phyloP scores from a whole-genome alignment of 192 early-diverging fungal species.

The Geosiphon pyriformis region DNA sequence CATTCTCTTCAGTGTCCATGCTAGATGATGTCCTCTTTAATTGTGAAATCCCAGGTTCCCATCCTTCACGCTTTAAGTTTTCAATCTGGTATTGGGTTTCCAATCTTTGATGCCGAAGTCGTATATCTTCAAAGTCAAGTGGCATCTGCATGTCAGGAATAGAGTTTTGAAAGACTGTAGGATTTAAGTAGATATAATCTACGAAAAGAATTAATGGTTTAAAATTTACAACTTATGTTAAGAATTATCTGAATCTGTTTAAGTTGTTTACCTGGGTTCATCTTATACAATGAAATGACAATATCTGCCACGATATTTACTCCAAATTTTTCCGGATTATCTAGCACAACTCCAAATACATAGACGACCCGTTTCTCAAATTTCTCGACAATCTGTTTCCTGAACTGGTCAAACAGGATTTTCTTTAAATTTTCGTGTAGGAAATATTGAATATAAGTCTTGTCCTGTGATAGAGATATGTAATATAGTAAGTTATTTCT shows the following conservation, averaged over 20 bases:
- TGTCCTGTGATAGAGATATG: slow-evolving; percentile 8
- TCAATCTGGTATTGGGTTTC: slow-evolving; percentile 22
- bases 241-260: background rate
- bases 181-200: slow-evolving; percentile 25
- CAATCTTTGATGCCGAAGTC: slow-evolving; percentile 1
- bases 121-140: slow-evolving; percentile 5
- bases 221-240: background rate
- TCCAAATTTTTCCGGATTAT: slow-evolving; percentile 2
- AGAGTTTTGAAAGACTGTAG: slow-evolving; percentile 20
- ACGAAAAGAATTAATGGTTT: background rate
- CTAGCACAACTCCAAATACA: slow-evolving; percentile 7
- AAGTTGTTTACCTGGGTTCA: slow-evolving; percentile 13
- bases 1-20: background rate
- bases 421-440: slow-evolving; percentile 10
- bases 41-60: slow-evolving; percentile 14
- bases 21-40: slow-evolving; percentile 5
- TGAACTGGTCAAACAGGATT: slow-evolving; percentile 3
- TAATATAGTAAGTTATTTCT: background rate
- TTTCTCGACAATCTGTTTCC: background rate
- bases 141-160: slow-evolving; percentile 11
- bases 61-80: slow-evolving; percentile 18
- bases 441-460: slow-evolving; percentile 16
- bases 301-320: slow-evolving; percentile 5
- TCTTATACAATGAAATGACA: slow-evolving; percentile 11
- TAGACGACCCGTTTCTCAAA: slow-evolving; percentile 19